Conservation (phyloP, 352 stramenopile species). For the Peronospora destructor region DNA sequence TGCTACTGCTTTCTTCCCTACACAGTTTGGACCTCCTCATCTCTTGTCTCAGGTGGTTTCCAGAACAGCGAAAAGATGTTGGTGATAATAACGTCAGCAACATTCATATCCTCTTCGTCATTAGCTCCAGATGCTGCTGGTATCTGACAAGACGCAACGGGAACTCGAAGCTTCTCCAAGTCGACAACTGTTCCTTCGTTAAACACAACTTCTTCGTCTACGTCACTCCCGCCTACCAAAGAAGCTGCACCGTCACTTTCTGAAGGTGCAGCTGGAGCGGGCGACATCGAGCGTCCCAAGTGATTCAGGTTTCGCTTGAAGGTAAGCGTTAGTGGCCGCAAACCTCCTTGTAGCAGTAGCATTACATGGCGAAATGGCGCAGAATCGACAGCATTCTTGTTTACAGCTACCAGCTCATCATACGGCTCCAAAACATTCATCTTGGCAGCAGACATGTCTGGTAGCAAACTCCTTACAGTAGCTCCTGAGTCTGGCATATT, state of each 20-base stretch:
- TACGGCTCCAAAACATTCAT: constrained; percentile 46
- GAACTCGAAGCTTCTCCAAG: constrained; percentile 22
- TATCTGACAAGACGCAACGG: neutral
- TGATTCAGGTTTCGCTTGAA: constrained; percentile 48
- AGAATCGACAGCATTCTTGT: constrained; percentile 55
- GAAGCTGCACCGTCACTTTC: constrained; percentile 8
- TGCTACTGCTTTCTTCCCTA: constrained; percentile 12
- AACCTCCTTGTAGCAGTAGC: constrained; percentile 67
- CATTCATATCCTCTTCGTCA: constrained; percentile 40
- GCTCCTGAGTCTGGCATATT: constrained; percentile 62
- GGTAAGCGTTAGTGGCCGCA: constrained; percentile 68
- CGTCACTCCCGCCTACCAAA: constrained; percentile 5
- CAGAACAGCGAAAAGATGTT: constrained; percentile 83
- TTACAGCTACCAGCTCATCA: constrained; percentile 72
- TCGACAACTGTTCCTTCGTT: constrained; percentile 29
- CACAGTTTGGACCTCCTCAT: constrained; percentile 38
- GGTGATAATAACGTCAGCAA: constrained; percentile 79
- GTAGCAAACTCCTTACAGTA: constrained; percentile 49
- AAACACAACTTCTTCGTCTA: constrained; percentile 52
- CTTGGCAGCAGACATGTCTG: constrained; percentile 47
- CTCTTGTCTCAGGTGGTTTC: constrained; percentile 37
- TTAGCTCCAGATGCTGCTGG: neutral
- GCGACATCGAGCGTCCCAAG: constrained; percentile 1
- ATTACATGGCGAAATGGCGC: constrained; percentile 79
- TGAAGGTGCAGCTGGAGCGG: constrained; percentile 1